Percentiles rank a stretch among this genome's conserved stretches.
Conservation (phyloP, 805 yeast species). For the Maudiozyma barnettii region DNA sequence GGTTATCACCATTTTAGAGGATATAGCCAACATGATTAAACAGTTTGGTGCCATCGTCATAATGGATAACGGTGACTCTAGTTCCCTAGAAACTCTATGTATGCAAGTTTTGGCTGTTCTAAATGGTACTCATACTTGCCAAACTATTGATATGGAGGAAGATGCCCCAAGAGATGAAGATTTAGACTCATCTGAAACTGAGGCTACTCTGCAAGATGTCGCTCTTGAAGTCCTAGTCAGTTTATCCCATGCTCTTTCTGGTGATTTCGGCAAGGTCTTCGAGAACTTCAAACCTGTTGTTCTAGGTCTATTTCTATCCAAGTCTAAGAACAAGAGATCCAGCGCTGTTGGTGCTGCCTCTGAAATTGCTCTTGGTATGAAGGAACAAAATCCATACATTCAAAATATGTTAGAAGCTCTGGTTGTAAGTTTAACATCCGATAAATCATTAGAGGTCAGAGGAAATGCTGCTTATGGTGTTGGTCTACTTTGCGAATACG, state of each 20-base stretch:
- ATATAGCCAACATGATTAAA: slow-evolving; percentile 56
- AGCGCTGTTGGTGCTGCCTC: slow-evolving; percentile 84
- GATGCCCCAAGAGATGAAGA: slow-evolving; percentile 48
- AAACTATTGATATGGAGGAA: slow-evolving; percentile 63
- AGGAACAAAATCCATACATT: slow-evolving; percentile 52
- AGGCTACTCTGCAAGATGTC: slow-evolving; percentile 68
- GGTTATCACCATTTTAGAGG: slow-evolving; percentile 72
- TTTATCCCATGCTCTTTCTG: slow-evolving; percentile 66
- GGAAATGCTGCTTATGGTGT: slow-evolving; percentile 95
- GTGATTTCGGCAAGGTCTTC: slow-evolving; percentile 68
- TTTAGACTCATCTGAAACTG: slow-evolving; percentile 47
- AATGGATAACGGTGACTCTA: slow-evolving; percentile 48
- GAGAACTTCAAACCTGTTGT: slow-evolving; percentile 60
- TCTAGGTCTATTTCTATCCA: slow-evolving; percentile 45
- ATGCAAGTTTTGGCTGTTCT: slow-evolving; percentile 61
- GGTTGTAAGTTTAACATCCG: slow-evolving; percentile 57
- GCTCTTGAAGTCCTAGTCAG: slow-evolving; percentile 78
- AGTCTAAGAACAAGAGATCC: slow-evolving; percentile 66
- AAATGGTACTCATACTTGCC: slow-evolving; percentile 78
- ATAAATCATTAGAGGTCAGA: slow-evolving; percentile 77
- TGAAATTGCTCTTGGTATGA: slow-evolving; percentile 73
- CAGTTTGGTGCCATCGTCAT: slow-evolving; percentile 62
- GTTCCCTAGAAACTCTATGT: slow-evolving; percentile 59
- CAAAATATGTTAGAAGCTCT: slow-evolving; percentile 65
- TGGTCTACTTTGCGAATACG: slow-evolving; percentile 55